Conservation (phyloP, 805 yeast genomes). For the Candida morakotiae region DNA sequence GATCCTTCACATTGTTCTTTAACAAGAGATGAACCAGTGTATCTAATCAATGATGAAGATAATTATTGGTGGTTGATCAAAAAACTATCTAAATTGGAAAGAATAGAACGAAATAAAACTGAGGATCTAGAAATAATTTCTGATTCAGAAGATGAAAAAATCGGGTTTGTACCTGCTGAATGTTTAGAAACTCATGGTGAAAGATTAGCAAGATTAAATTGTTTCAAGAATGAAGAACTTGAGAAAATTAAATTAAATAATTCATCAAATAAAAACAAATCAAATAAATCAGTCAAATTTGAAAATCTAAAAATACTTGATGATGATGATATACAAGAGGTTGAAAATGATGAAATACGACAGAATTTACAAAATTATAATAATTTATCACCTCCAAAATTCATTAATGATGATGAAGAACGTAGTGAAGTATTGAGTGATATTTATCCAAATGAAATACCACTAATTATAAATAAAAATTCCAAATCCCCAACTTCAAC, state of each 20-base stretch:
- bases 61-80: conserved; percentile 94
- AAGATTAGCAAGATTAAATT: conserved; percentile 84
- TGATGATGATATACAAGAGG: conserved; percentile 1
- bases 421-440: conserved; percentile 42
- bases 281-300: conserved; percentile 36
- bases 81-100: conserved; percentile 33
- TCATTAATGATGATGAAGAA: conserved; percentile 21
- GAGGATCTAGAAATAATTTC: conserved; percentile 14
- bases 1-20: conserved; percentile 89
- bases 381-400: conserved; percentile 4
- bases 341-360: conserved; percentile 2
- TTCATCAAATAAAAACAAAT: background rate
- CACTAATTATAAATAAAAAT: conserved; percentile 29
- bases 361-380: conserved; percentile 8
- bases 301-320: conserved; percentile 27
- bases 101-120: conserved; percentile 21
- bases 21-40: conserved; percentile 75
- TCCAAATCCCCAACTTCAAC: conserved; percentile 6
- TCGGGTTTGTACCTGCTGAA: conserved; percentile 97
- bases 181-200: conserved; percentile 88
- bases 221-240: conserved; percentile 83
- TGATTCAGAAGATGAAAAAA: conserved; percentile 54
- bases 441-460: conserved; percentile 28
- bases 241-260: conserved; percentile 21
- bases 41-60: conserved; percentile 81